phyloP scores from a whole-genome alignment of 2,329 filamentous ascomycete species.

The Calycina herbarum region DNA sequence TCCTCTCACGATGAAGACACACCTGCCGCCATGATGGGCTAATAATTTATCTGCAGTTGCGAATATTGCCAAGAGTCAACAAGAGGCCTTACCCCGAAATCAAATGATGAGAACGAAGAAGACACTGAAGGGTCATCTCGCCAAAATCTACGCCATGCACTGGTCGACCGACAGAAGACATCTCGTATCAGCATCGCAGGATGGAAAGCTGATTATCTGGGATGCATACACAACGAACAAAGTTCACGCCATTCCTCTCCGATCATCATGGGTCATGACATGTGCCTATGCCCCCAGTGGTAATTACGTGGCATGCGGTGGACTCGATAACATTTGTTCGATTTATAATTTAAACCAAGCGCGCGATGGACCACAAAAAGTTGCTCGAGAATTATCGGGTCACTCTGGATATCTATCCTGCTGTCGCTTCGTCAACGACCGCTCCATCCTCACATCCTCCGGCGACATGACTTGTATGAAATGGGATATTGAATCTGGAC shows the following conservation, averaged over 20 bases:
- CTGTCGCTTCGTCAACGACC: conserved; percentile 98
- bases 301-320: conserved; percentile 97
- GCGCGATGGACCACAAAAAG: conserved; percentile 93
- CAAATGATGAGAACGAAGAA: conserved; percentile 95
- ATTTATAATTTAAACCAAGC: conserved; percentile 97
- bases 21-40: conserved; percentile 16
- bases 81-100: conserved; percentile 88
- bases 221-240: conserved; percentile 99
- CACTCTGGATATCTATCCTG: conserved; percentile 97
- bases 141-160: conserved; percentile 99
- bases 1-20: neutral
- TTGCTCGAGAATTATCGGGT: conserved; percentile 91
- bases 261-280: conserved; percentile 99
- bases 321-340: conserved; percentile 98
- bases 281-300: conserved; percentile 98
- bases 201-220: conserved; percentile 99
- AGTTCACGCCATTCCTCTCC: conserved; percentile 94
- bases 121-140: conserved; percentile 94
- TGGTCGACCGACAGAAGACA: conserved; percentile 98
- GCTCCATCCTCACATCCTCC: conserved; percentile 94
- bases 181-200: conserved; percentile 95
- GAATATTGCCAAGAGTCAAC: conserved; percentile 87
- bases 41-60: conserved; percentile 61
- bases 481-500: conserved; percentile 98
- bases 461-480: conserved; percentile 99